Evolutionary conservation across 2,329 filamentous ascomycete genomes (phyloP).

Genomic region (Coniella lustricola): DNA sequence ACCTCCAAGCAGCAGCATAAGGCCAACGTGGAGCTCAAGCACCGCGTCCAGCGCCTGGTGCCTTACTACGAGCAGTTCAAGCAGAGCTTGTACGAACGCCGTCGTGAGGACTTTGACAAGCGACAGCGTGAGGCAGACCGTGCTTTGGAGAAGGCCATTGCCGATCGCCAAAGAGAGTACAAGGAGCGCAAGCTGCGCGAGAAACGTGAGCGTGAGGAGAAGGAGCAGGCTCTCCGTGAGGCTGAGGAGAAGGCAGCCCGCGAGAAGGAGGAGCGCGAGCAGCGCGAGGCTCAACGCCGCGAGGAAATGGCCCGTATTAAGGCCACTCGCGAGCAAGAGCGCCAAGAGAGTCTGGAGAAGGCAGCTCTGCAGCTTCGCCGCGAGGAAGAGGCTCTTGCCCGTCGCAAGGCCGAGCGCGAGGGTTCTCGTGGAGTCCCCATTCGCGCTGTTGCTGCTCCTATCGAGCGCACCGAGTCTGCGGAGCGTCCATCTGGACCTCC

Average conservation of each 20-base stretch:
- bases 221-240: slow-evolving; percentile 69
- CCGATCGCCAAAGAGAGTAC: slow-evolving; percentile 78
- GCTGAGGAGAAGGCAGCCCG: slow-evolving; percentile 74
- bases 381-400: slow-evolving; percentile 81
- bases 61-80: slow-evolving; percentile 80
- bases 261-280: slow-evolving; percentile 81
- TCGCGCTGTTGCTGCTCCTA: slow-evolving; percentile 24
- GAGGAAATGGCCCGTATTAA: slow-evolving; percentile 60
- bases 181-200: slow-evolving; percentile 77
- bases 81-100: slow-evolving; percentile 72
- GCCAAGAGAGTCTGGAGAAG: slow-evolving; percentile 60
- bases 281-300: slow-evolving; percentile 72
- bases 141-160: slow-evolving; percentile 88
- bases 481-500: slow-evolving; percentile 44
- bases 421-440: slow-evolving; percentile 28
- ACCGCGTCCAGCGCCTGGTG: slow-evolving; percentile 79
- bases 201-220: slow-evolving; percentile 77
- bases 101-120: slow-evolving; percentile 93
- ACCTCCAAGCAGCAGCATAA: slow-evolving; percentile 85
- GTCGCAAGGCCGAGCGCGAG: slow-evolving; percentile 61
- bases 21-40: slow-evolving; percentile 87
- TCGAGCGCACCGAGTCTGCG: slow-evolving; percentile 38
- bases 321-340: slow-evolving; percentile 59
- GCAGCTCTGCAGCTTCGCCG: slow-evolving; percentile 67
- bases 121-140: slow-evolving; percentile 84